Evolutionary conservation across 768 basidiomycete genomes (phyloP), one percentile per base, ranked within the genome.

Genomic region (Suillus spraguei): DNA sequence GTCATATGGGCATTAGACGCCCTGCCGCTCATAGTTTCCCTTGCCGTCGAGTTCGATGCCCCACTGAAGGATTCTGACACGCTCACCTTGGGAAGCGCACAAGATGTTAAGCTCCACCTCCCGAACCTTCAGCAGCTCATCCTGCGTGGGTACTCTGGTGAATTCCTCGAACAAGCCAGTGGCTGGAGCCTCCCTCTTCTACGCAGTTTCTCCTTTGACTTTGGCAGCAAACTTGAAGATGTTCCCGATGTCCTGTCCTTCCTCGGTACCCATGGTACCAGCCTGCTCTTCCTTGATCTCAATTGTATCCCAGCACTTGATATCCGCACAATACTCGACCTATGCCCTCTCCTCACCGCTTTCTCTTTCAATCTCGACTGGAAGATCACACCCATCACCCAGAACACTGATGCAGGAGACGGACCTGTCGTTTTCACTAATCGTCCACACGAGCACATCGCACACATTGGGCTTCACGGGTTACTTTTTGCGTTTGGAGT

Each of bases 341-440:
- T 85, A 8, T 92, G 90, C 66, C 90, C 89, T 0, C 71, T 78
- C 55, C 82, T 93, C 36, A 77, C 73, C 22, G 83, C 86, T 0
- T 86, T 93, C 71, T 81, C 83, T 28, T 92, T 93, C 78, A 92
- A 91, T 70, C 85, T 82, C 33, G 91, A 93, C 71, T 92, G 91
- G 90, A 82, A 83, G 14, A 73, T 88, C 17, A n/a, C 64, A 0
- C 71, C 73, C 14, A 59, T 16, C 61, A 4, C 64, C 64, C 62
- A 64, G 5, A 10, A 69, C 24, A 49, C 39, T 1, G 73, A 75
- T 28, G 60, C 65, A 38, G 50, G 69, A 69, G 58, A 77, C 75
- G 50, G 74, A 59, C 41, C 78, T 58, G 67, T 76, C 64, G 70
- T 74, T 36, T 73, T 88, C 10, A 81, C 82, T 11, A 77, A 80